These are phyloP conservation scores for Russula compacta DNA, from an alignment of 768 basidiomycete species.

Conservation along the genomic window DNA sequence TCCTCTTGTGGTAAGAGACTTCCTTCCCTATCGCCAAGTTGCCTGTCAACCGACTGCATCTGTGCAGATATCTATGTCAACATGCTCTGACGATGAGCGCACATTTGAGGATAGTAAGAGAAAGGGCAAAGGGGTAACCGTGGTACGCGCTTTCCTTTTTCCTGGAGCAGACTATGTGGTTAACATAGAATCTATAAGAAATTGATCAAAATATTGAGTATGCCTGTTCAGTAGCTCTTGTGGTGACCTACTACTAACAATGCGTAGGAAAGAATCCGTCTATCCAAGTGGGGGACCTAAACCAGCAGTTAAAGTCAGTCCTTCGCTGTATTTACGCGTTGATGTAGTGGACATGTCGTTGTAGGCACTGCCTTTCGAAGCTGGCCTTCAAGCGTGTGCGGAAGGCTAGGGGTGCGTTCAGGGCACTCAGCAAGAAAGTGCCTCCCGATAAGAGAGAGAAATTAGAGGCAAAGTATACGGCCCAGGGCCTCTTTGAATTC, in stretches of 20 bases:
- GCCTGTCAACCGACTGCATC: not conserved
- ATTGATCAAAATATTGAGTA: slow-evolving; percentile 5
- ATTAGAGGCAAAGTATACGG: not conserved
- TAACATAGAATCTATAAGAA: not conserved
- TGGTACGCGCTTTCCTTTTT: not conserved
- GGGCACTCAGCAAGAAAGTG: not conserved
- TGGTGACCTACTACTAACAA: not conserved
- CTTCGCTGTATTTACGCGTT: not conserved
- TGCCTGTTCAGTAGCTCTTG: not conserved
- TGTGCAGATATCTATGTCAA: slow-evolving; percentile 12
- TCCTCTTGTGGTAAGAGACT: slow-evolving; percentile 1
- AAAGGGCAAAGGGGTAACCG: slow-evolving; percentile 10
- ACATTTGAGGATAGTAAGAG: slow-evolving; percentile 10
- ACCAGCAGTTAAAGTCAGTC: slow-evolving; percentile 3
- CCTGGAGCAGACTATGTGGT: not conserved
- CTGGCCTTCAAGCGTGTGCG: slow-evolving; percentile 1
- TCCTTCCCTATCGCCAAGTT: not conserved
- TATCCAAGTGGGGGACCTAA: not conserved
- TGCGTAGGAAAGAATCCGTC: not conserved
- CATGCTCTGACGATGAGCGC: slow-evolving; percentile 1
- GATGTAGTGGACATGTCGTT: not conserved
- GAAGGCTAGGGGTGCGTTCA: not conserved
- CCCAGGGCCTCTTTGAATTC: not conserved
- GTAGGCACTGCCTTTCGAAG: not conserved
- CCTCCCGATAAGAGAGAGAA: not conserved